These are phyloP conservation scores for Leptomonas seymouri DNA, from an alignment of 208 protist species.

Conservation along the genomic window DNA sequence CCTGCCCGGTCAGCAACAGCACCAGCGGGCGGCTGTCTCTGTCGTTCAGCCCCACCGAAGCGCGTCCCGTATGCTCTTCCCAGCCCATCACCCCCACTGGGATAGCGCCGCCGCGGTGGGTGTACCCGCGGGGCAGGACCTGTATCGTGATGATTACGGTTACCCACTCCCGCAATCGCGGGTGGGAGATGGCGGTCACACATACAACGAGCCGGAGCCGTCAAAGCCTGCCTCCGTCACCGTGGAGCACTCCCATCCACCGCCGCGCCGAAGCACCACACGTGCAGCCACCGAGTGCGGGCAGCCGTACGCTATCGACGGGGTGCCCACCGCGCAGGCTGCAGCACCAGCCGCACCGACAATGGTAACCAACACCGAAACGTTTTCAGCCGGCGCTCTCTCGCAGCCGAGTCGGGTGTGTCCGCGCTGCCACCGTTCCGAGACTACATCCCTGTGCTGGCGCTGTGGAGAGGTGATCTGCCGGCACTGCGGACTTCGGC, in stretches of 20 bases:
- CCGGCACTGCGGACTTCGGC: conserved; percentile 47
- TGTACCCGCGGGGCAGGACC: not conserved
- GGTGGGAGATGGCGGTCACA: conserved; percentile 4
- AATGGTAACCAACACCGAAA: not conserved
- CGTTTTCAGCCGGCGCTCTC: not conserved
- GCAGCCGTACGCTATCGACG: not conserved
- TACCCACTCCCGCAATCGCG: too few relatives aligned
- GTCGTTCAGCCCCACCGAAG: not conserved
- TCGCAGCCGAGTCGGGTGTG: conserved; percentile 38
- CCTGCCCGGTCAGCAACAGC: not conserved
- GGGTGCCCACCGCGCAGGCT: not conserved
- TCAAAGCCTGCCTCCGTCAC: not conserved
- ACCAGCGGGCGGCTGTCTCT: not conserved
- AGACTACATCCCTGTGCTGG: conserved; percentile 55
- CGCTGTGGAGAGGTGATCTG: conserved; percentile 54
- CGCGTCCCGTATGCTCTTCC: conserved; percentile 16
- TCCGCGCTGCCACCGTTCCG: conserved; percentile 40
- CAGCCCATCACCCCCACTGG: not conserved
- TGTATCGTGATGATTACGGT: too few relatives aligned
- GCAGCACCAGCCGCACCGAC: not conserved
- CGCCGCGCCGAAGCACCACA: conserved; percentile 25
- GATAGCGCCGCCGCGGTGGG: not conserved
- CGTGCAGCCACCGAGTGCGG: conserved; percentile 2
- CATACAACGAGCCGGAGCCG: conserved; percentile 34
- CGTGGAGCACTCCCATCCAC: conserved; percentile 18